These are phyloP conservation scores for Eragrostis tef DNA, from an alignment of 202 grass and related monocot genomes.

Conservation along the genomic window DNA sequence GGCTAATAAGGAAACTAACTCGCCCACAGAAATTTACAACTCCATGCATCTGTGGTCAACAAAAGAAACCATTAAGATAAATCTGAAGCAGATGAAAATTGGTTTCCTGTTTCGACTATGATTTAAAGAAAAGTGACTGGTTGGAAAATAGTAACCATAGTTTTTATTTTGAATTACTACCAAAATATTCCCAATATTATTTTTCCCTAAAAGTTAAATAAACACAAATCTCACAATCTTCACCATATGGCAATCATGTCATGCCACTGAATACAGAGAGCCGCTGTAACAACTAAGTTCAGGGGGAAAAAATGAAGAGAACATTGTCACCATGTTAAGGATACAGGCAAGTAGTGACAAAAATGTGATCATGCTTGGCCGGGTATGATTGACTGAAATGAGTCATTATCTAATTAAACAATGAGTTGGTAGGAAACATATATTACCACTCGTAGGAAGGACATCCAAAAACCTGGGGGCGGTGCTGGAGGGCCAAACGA, in stretches of 20 bases:
- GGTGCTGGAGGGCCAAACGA: conserved; percentile 75
- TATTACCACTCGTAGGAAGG: conserved; percentile 86
- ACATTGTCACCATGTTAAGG: background rate
- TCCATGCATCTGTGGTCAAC: conserved; percentile 72
- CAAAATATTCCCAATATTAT: background rate
- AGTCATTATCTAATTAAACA: conserved; percentile 15
- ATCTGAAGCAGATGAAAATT: background rate
- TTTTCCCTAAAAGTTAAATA: background rate
- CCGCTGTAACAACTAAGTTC: conserved; percentile 11
- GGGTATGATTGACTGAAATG: background rate
- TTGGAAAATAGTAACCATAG: background rate
- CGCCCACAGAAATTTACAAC: conserved; percentile 90
- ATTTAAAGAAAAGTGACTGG: background rate
- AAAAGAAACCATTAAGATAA: conserved; percentile 5
- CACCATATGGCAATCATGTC: background rate
- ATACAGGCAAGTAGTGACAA: background rate
- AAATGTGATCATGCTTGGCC: conserved; percentile 16
- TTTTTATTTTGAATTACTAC: background rate
- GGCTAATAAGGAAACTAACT: conserved; percentile 75
- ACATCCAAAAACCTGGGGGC: conserved; percentile 87
- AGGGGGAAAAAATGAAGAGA: background rate
- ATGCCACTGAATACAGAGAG: background rate
- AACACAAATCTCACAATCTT: background rate
- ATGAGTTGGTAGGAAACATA: background rate
- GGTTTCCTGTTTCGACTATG: background rate